phyloP scores from a whole-genome alignment of 2,329 filamentous ascomycete species.

The Ophiostoma sp. region DNA sequence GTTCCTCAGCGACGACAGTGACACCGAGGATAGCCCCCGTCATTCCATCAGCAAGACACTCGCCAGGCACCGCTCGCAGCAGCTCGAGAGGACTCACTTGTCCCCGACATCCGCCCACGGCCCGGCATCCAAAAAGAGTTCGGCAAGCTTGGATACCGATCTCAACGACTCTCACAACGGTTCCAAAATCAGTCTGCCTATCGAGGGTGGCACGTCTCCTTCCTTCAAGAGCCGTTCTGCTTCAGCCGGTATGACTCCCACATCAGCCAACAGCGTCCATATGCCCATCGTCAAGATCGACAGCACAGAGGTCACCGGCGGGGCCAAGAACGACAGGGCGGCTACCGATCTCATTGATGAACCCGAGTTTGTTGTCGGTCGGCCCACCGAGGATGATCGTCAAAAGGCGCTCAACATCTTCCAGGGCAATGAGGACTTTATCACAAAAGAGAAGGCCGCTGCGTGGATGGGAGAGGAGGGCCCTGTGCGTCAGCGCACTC shows the following conservation, averaged over 20 bases:
- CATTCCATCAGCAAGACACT: conserved; percentile 24
- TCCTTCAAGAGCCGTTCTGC: conserved; percentile 34
- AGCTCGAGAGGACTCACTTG: conserved; percentile 10
- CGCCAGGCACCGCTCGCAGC: conserved; percentile 16
- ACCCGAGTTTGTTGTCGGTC: conserved; percentile 53
- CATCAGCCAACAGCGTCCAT: background rate
- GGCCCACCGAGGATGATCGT: conserved; percentile 63
- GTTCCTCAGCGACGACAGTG: conserved; percentile 50
- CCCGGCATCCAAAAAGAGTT: conserved; percentile 18
- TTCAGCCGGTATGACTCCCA: conserved; percentile 38
- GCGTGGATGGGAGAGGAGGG: conserved; percentile 81
- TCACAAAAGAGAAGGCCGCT: conserved; percentile 73
- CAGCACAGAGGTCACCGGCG: conserved; percentile 18
- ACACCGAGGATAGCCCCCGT: conserved; percentile 43
- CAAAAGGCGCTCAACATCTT: conserved; percentile 78
- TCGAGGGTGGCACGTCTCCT: conserved; percentile 38
- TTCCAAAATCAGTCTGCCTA: conserved; percentile 41
- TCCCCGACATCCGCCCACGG: conserved; percentile 8
- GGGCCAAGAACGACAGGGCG: background rate
- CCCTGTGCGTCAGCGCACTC: conserved; percentile 51
- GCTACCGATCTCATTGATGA: conserved; percentile 48
- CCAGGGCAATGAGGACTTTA: conserved; percentile 76
- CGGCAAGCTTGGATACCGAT: conserved; percentile 32
- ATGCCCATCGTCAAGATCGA: conserved; percentile 45
- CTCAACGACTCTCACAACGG: conserved; percentile 30